Conservation (phyloP, 768 basidiomycete species). For the Psilocybe azurescens region DNA sequence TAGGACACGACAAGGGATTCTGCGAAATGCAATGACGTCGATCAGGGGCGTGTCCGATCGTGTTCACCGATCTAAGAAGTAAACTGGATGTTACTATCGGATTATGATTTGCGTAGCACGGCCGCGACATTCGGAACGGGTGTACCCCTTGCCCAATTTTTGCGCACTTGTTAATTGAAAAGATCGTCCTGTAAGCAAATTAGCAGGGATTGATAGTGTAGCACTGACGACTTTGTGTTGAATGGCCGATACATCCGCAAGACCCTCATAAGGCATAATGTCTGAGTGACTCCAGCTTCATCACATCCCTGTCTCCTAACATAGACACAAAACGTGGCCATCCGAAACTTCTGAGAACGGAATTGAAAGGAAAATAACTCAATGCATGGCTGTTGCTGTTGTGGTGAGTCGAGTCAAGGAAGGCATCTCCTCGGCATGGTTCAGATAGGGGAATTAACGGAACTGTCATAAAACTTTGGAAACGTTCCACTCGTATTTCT, state of each 20-base stretch:
- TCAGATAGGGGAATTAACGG: constrained; percentile 12
- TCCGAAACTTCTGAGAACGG: constrained; percentile 22
- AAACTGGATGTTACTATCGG: not conserved
- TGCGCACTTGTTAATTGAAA: not conserved
- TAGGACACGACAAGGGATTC: not conserved
- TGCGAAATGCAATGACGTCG: constrained; percentile 2
- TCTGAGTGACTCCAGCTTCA: constrained; percentile 20
- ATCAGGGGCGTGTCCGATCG: not conserved
- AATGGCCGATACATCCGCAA: constrained; percentile 17
- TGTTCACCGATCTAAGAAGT: not conserved
- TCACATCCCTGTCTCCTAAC: constrained; percentile 5
- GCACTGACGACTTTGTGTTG: not conserved
- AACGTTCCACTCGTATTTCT: constrained; percentile 13
- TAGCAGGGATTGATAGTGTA: not conserved
- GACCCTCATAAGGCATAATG: constrained; percentile 17
- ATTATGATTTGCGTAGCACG: not conserved
- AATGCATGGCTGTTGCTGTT: constrained; percentile 8
- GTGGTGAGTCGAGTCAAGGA: constrained; percentile 11
- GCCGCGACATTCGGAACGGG: not conserved
- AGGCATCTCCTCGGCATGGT: constrained; percentile 9
- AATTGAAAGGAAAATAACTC: constrained; percentile 13
- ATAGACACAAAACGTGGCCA: constrained; percentile 21
- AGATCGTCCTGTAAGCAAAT: not conserved
- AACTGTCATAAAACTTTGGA: constrained; percentile 5
- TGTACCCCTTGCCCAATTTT: not conserved